Evolutionary conservation across 192 early-diverging fungal species (phyloP), one percentile per base, ranked within the genome.

Genomic region (Chytriomyces sp.): DNA sequence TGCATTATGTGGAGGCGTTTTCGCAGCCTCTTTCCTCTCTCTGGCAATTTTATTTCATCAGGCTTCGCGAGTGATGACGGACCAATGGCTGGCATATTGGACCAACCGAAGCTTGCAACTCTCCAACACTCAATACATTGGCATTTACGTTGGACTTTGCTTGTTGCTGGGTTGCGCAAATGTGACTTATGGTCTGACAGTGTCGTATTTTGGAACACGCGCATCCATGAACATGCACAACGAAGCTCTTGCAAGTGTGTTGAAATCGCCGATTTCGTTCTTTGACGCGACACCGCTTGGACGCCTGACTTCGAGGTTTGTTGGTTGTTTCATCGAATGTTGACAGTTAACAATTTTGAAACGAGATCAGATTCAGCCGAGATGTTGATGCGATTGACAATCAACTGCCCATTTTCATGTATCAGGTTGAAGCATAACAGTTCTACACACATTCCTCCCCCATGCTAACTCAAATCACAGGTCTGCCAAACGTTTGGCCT

Each of bases 41-140:
- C 60, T 81, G 45, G 46, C 84, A 8, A 80, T 90, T 26, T 60
- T 78, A 45, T 26, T 87, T 13, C 77, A 79, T 7, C 91, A 92
- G 64, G 78, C 71, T 23, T 72, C 85, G 45, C 85, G 87, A 59
- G 77, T 91, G 61, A 80, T 81, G 82, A 87, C 50, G 47, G 84
- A 79, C 61, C 81, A 85, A 76, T 91, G 90, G 90, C 80, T 91
- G 57, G 80, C 82, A 6, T 62, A 77, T 10, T 91, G 90, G 90
- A 78, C 87, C 43, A 24, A 65, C 43, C 20, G 26, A 53, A 49
- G 28, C 68, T 63, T 57, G 47, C 20, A 47, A 7, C 80, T 72
- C 26, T 48, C 50, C 76, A 11, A 13, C 57, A 26, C 8, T 35
- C 43, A 45, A 16, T 83, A 80, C 63, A 61, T 83, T 48, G 63